These are phyloP conservation scores for Pseudogymnoascus sp. DNA, from an alignment of 2,329 filamentous ascomycete species.

Conservation along the genomic window DNA sequence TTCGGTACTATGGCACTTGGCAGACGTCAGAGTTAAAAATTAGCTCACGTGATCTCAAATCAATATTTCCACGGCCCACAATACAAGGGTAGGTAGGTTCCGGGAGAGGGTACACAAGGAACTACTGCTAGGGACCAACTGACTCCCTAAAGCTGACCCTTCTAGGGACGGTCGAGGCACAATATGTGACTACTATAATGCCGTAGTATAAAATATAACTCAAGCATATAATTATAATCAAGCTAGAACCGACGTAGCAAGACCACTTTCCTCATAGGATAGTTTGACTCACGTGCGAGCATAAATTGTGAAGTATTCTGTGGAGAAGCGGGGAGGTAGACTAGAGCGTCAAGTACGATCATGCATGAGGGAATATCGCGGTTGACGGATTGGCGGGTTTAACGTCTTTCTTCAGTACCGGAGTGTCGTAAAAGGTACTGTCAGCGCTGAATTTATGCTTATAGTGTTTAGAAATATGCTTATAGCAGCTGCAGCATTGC, in stretches of 20 bases:
- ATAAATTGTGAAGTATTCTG: background rate
- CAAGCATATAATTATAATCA: background rate
- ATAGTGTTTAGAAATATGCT: background rate
- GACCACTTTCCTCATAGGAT: background rate
- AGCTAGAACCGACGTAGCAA: background rate
- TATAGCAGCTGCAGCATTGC: background rate
- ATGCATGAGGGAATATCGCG: background rate
- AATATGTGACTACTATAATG: background rate
- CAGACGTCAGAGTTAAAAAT: conserved; percentile 1
- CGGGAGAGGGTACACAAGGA: background rate
- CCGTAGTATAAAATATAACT: background rate
- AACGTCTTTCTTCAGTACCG: background rate
- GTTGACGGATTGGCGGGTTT: background rate
- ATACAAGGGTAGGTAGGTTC: background rate
- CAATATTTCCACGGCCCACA: background rate
- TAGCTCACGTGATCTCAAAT: background rate
- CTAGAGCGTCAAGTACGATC: background rate
- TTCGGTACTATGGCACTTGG: background rate
- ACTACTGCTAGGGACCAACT: background rate
- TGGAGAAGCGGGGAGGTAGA: background rate
- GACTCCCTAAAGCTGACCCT: background rate
- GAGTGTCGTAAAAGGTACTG: background rate
- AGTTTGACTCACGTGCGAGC: background rate
- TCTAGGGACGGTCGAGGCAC: background rate
- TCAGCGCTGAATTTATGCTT: background rate